These are phyloP conservation scores for Agapanthus africanus DNA, from an alignment of 106 monocot species.

Conservation along the genomic window DNA sequence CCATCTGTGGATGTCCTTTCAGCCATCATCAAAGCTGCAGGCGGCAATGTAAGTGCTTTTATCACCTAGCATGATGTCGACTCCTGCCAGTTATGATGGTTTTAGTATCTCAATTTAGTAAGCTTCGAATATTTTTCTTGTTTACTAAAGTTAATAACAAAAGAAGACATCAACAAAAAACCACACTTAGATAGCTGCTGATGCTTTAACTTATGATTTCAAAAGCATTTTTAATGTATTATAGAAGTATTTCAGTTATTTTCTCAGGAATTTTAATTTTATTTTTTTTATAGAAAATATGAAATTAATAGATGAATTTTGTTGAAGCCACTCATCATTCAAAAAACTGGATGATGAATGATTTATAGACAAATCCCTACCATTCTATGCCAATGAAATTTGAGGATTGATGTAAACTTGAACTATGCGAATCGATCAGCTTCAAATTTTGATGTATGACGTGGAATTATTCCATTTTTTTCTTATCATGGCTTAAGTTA, in stretches of 20 bases:
- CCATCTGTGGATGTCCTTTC: constrained; percentile 49
- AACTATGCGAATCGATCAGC: too few relatives aligned
- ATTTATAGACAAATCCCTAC: too few relatives aligned
- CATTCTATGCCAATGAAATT: neutral
- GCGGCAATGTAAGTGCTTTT: constrained; percentile 54
- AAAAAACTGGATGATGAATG: too few relatives aligned
- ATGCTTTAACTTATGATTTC: neutral
- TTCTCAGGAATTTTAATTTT: too few relatives aligned
- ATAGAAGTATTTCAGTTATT: neutral
- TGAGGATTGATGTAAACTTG: too few relatives aligned
- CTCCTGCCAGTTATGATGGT: neutral
- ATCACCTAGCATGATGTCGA: neutral
- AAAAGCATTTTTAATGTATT: neutral
- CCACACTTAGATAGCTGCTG: neutral
- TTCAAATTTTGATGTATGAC: too few relatives aligned
- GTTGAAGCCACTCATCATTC: too few relatives aligned
- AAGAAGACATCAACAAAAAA: neutral
- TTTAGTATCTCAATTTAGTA: neutral
- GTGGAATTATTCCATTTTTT: neutral
- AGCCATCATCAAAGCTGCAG: constrained; percentile 47
- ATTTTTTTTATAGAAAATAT: too few relatives aligned
- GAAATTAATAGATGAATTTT: too few relatives aligned
- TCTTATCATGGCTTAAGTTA: neutral
- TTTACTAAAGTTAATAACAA: neutral
- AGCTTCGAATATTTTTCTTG: neutral